phyloP scores from a whole-genome alignment of 2,329 filamentous ascomycete species.

The Aspergillus eucalypticola region DNA sequence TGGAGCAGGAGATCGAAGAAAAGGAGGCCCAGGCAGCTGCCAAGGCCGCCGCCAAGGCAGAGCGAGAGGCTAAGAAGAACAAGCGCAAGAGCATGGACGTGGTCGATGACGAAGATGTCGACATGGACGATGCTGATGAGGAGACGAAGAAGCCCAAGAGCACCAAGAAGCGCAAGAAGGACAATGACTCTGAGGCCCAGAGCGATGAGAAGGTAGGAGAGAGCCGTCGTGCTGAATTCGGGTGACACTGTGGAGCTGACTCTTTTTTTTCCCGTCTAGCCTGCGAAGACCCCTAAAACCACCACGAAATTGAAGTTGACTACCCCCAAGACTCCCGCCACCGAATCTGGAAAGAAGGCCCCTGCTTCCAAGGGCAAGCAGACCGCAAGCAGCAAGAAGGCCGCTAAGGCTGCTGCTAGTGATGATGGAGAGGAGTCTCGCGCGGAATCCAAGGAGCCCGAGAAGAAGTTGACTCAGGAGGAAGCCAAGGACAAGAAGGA shows the following conservation, averaged over 20 bases:
- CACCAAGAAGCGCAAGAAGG: constrained; percentile 81
- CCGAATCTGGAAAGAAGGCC: constrained; percentile 50
- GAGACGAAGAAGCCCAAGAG: constrained; percentile 56
- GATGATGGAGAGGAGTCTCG: constrained; percentile 63
- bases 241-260: background rate
- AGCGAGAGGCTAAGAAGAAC: constrained; percentile 51
- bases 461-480: constrained; percentile 56
- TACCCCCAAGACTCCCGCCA: constrained; percentile 60
- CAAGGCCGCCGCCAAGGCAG: constrained; percentile 55
- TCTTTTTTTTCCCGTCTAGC: constrained; percentile 44
- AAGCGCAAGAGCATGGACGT: constrained; percentile 54
- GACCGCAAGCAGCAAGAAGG: constrained; percentile 59
- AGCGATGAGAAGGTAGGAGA: constrained; percentile 69
- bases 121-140: constrained; percentile 50
- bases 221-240: background rate
- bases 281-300: constrained; percentile 67
- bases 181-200: constrained; percentile 61
- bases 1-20: constrained; percentile 61
- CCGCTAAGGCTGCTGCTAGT: constrained; percentile 53
- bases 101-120: constrained; percentile 58
- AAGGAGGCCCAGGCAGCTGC: constrained; percentile 65
- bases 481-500: constrained; percentile 60
- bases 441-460: constrained; percentile 53
- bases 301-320: constrained; percentile 53
- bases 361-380: constrained; percentile 57